These are phyloP conservation scores for Hyaloscypha finlandica DNA, from an alignment of 495 filamentous ascomycete species.

Conservation along the genomic window DNA sequence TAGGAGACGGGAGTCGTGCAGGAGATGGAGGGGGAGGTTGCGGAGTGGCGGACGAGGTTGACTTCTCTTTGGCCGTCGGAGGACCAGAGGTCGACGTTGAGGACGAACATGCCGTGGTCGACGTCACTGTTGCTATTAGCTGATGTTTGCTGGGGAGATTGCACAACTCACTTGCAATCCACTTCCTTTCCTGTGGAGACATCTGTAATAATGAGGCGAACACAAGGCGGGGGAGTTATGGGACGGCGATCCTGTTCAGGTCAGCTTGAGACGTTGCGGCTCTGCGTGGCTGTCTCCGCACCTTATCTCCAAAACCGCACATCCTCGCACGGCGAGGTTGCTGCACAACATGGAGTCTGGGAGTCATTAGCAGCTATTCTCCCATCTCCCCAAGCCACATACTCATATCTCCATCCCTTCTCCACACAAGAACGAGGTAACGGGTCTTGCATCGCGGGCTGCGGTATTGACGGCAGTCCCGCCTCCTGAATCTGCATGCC, in stretches of 20 bases:
- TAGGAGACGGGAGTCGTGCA: conserved; percentile 79
- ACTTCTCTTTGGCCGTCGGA: conserved; percentile 83
- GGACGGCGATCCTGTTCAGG: conserved; percentile 79
- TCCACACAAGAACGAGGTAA: conserved; percentile 10
- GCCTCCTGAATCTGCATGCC: conserved; percentile 11
- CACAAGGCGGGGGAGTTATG: conserved; percentile 94
- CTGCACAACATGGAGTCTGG: conserved; percentile 81
- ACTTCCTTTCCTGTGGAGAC: conserved; percentile 79
- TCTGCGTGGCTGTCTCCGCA: conserved; percentile 40
- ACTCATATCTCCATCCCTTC: conserved; percentile 29
- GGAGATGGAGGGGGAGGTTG: conserved; percentile 86
- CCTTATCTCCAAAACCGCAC: conserved; percentile 99
- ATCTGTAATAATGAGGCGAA: conserved; percentile 81
- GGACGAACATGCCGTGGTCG: conserved; percentile 87
- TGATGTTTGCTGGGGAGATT: background rate
- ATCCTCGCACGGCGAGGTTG: conserved; percentile 94
- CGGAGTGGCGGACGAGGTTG: conserved; percentile 88
- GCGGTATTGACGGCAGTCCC: conserved; percentile 14
- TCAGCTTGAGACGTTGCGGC: conserved; percentile 5
- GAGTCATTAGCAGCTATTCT: conserved; percentile 26
- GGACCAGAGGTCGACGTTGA: conserved; percentile 92
- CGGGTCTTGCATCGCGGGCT: conserved; percentile 12
- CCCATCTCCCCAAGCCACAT: background rate
- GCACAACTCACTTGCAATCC: conserved; percentile 73
- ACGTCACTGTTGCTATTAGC: conserved; percentile 46